phyloP scores from a whole-genome alignment of 306 rosid species.

The Senna tora region DNA sequence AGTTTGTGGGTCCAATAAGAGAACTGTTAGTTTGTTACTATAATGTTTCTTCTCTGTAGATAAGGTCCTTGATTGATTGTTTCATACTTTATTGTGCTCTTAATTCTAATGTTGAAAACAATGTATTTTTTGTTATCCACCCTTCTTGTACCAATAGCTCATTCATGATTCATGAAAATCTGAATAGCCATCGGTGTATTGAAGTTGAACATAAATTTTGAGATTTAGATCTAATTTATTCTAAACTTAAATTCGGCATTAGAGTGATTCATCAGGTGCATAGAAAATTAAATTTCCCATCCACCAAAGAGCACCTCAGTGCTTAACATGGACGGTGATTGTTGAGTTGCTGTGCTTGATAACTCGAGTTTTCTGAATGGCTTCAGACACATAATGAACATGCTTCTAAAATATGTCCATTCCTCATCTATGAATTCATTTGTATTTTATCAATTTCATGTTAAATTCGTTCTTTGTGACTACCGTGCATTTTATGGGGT shows the following conservation, averaged over 20 bases:
- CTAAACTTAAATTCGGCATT: neutral
- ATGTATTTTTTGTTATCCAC: neutral
- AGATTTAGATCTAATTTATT: neutral
- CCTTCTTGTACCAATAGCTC: neutral
- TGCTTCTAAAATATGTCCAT: neutral
- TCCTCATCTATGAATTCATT: neutral
- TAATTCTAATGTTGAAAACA: neutral
- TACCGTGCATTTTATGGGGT: neutral
- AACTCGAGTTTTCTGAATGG: neutral
- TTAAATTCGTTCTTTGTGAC: neutral
- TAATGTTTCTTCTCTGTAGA: neutral
- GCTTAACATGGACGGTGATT: neutral
- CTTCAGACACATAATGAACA: neutral
- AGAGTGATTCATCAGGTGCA: neutral
- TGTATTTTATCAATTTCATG: neutral
- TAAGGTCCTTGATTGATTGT: neutral
- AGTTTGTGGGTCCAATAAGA: neutral
- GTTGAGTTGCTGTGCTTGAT: neutral
- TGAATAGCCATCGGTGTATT: neutral
- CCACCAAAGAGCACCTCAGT: too few relatives aligned
- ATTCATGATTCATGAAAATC: neutral
- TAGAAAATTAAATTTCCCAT: too few relatives aligned
- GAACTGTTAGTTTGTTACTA: neutral
- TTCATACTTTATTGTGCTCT: neutral
- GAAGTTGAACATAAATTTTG: too few relatives aligned